Conservation (phyloP, 108 stramenopile genomes). For the Fragilaria crotonensis region DNA sequence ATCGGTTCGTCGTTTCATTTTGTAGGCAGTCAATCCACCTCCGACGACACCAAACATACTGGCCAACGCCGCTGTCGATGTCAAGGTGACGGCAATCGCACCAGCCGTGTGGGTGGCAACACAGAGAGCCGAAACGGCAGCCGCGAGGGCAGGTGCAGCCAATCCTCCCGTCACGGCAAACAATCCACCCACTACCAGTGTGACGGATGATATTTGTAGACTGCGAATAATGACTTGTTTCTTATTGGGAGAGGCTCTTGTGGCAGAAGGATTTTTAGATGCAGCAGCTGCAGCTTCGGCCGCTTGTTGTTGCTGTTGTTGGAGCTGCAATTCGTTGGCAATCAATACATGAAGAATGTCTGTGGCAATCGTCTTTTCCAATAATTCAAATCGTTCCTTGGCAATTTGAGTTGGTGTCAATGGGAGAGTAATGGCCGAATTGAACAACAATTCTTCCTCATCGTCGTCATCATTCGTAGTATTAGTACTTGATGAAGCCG, state of each 20-base stretch:
- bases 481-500: neutral
- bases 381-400: neutral
- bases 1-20: constrained; percentile 41
- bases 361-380: neutral
- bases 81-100: constrained; percentile 30
- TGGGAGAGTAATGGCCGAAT: neutral
- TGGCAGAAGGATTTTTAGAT: constrained; percentile 1
- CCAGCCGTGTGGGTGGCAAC: constrained; percentile 23
- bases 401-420: neutral
- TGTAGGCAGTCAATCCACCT: constrained; percentile 46
- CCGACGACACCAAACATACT: constrained; percentile 51
- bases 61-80: constrained; percentile 36
- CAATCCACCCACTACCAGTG: constrained; percentile 32
- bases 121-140: constrained; percentile 35
- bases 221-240: constrained; percentile 23
- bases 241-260: neutral
- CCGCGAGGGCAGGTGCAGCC: constrained; percentile 52
- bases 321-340: neutral
- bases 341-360: neutral
- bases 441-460: neutral
- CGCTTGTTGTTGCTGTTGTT: no score
- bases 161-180: constrained; percentile 50
- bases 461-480: neutral
- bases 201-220: constrained; percentile 37
- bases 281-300: neutral